These are phyloP conservation scores for Dacryopinax primogenitus DNA, from an alignment of 768 basidiomycete species.

Conservation along the genomic window DNA sequence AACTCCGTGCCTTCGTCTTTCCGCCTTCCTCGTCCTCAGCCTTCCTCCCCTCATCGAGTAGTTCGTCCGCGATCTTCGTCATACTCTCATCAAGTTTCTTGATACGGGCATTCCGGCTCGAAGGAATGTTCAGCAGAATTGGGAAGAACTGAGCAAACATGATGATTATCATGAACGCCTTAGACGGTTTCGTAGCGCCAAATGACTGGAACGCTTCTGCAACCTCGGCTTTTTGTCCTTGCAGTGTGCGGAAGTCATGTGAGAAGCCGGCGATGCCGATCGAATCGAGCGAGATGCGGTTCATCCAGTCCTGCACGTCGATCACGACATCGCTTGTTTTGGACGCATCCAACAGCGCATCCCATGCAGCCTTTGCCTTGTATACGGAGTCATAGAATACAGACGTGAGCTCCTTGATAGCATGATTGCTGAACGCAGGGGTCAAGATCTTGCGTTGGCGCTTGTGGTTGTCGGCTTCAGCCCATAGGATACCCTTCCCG, in stretches of 20 bases:
- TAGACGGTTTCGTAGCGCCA: constrained; percentile 50
- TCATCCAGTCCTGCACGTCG: constrained; percentile 17
- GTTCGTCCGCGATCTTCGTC: constrained; percentile 35
- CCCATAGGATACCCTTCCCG: constrained; percentile 31
- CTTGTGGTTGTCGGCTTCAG: constrained; percentile 35
- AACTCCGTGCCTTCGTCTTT: constrained; percentile 29
- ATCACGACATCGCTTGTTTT: constrained; percentile 10
- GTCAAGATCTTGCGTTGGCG: constrained; percentile 40
- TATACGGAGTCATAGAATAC: constrained; percentile 43
- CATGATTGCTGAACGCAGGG: constrained; percentile 42
- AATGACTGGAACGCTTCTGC: constrained; percentile 44
- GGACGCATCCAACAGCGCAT: constrained; percentile 15
- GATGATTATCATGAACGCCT: constrained; percentile 47
- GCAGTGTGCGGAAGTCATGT: constrained; percentile 42
- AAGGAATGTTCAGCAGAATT: constrained; percentile 40
- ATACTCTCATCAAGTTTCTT: constrained; percentile 41
- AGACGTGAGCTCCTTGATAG: constrained; percentile 35
- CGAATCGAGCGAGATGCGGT: constrained; percentile 32
- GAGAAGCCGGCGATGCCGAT: constrained; percentile 49
- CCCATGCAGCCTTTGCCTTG: constrained; percentile 28
- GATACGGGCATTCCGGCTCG: constrained; percentile 48
- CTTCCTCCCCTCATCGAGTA: constrained; percentile 33
- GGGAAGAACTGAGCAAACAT: constrained; percentile 51
- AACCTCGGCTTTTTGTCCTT: constrained; percentile 36
- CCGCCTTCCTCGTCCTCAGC: constrained; percentile 25